Evolutionary conservation across 2,329 filamentous ascomycete species (phyloP), one percentile per base, ranked within the genome.

Genomic region (Emergomyces pasteurianus): DNA sequence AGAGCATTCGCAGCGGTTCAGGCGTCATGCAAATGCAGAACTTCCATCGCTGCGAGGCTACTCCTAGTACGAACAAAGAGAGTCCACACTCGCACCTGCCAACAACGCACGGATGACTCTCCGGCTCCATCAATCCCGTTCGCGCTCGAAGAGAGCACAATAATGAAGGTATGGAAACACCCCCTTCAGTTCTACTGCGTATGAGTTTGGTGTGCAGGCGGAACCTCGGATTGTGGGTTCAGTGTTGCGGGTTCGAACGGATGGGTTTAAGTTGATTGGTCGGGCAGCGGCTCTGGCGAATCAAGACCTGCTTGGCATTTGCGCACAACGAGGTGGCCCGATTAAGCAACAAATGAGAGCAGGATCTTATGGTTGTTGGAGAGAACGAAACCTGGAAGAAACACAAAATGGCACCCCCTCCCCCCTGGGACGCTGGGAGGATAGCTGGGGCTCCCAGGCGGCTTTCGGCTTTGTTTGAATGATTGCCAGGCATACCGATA

Each of bases 161-260:
- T 18, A 52, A 34, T 7, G 23, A 26, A 23, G 18, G 9, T 23
- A 40, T 38, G 18, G n/a, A 46, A 42, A 42, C 36, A n/a, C 36
- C 2, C 36, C 2, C 10, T 42, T 43, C 54, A 43, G n/a, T n/a
- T n/a, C n/a, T n/a, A n/a, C n/a, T 9, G 12, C n/a, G 5, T 56
- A 38, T 26, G 52, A 23, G 34, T 38, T n/a, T 21, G 21, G 54
- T 26, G 23, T n/a, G 26, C 26, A 31, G 40, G 28, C 55, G 55
- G 55, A 57, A 57, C 28, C 6, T 34, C 55, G 55, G 55, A 46
- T 46, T 40, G 55, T 57, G 55, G 40, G 28, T 57, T 57, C 42
- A 16, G 7, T 23, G 38, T 56, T 21, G 55, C 40, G 55, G 55
- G 34, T 57, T 57, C 12, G 7, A 21, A 8, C 40, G 40, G 55